Base-by-base conservation (phyloP, 768 basidiomycete genomes). In the Wakefieldia striispora region DNA sequence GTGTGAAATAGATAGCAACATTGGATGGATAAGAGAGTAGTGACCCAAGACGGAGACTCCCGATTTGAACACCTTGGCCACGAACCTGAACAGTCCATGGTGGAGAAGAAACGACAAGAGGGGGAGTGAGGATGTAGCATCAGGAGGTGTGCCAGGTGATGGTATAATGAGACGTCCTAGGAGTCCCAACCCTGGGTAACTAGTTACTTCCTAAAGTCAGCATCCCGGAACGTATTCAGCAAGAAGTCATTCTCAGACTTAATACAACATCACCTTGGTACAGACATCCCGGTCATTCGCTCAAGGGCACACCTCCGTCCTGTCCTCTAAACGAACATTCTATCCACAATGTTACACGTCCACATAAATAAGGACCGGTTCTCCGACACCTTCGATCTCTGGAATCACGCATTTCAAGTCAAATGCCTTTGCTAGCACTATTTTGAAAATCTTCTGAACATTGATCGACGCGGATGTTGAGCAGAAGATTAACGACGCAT, bases 361-460 rank as follows among this genome's bases (percentile, higher is more conserved):
- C 65, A 97, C 84, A 72, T 97, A 98, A 56, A 97, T 82, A 62
- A 98, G 75, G 59, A 98, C 80, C 23, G 97, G 97, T 69, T 98
- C 95, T 47, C 95, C 97, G 23, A 95, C 90, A 40, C 92, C 91
- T 66, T 94, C 91, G 57, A 97, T 97, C 74, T 98, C 95, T 23
- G 95, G 94, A 59, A 97, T 95, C 59, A 95, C 92, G 65, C 95
- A 97, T 81, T 98, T 98, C 58, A 98, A 81, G 72, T 98, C 97
- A 63, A 98, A 98, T 27, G 95, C 94, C 65, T 98, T 95, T 41
- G 92, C 90, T 43, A 95, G 80, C 39, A 95, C 92, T 69, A 97
- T 97, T 77, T 97, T 95, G 83, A 95, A 95, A 58, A 95, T 95
- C 78, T 99, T 99, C 77, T 99, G 97, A 47, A 99, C 95, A 71